Conservation (phyloP, 2,329 filamentous ascomycete species). For the Penicillium thymicola region DNA sequence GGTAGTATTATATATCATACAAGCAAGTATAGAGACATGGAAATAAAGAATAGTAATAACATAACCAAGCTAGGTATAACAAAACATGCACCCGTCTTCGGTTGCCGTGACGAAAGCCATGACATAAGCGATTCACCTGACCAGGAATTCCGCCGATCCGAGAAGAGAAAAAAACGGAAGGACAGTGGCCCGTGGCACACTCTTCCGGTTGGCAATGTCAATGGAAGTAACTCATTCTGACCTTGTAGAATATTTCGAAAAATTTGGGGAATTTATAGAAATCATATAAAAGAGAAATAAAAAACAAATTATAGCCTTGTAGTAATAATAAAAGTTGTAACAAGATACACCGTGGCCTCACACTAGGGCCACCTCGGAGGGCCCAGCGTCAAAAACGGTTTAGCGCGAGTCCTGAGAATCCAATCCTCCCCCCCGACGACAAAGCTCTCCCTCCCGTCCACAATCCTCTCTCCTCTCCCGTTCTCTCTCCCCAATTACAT, state of each 20-base stretch:
- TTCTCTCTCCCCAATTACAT: constrained; percentile 41
- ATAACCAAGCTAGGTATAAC: neutral
- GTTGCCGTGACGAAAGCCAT: constrained; percentile 38
- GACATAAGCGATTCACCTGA: constrained; percentile 32
- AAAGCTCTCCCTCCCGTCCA: constrained; percentile 45
- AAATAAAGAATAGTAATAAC: neutral
- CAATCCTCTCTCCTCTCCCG: constrained; percentile 42
- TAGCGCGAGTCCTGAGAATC: constrained; percentile 42
- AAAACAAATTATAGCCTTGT: neutral
- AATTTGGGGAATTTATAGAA: neutral
- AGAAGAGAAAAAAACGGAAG: constrained; percentile 35
- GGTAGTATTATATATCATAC: neutral
- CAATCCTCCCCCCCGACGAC: constrained; percentile 38
- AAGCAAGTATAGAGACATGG: neutral
- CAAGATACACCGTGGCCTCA: constrained; percentile 23
- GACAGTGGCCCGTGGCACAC: constrained; percentile 23
- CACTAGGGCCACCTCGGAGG: constrained; percentile 42
- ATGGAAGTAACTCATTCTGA: neutral
- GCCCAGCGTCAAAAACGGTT: constrained; percentile 38
- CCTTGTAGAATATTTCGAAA: neutral
- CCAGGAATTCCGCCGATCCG: constrained; percentile 37
- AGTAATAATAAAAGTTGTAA: neutral
- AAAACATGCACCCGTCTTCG: neutral
- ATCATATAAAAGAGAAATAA: neutral
- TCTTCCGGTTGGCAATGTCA: constrained; percentile 8